phyloP scores from a whole-genome alignment of 768 basidiomycete species.

The Scleroderma bovista region DNA sequence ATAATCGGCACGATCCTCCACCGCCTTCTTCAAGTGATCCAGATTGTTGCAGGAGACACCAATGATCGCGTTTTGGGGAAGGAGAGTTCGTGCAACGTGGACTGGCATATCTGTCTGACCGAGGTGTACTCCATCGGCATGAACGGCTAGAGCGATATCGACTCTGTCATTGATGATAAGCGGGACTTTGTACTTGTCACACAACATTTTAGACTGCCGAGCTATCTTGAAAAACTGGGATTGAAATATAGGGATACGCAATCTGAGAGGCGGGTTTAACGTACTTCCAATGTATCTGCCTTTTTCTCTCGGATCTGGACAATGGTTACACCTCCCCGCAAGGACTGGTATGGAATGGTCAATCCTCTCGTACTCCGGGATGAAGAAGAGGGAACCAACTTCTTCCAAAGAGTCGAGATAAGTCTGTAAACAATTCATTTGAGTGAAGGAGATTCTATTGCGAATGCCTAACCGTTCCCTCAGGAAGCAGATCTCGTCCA shows the following conservation, averaged over 20 bases:
- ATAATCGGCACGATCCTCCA: constrained; percentile 70
- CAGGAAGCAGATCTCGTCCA: constrained; percentile 69
- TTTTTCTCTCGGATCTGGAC: constrained; percentile 90
- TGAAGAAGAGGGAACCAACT: constrained; percentile 32
- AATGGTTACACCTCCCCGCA: constrained; percentile 83
- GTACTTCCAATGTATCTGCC: constrained; percentile 72
- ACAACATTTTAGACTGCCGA: constrained; percentile 58
- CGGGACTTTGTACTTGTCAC: constrained; percentile 72
- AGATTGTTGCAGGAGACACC: constrained; percentile 75
- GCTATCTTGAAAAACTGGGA: constrained; percentile 76
- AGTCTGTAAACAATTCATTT: constrained; percentile 35
- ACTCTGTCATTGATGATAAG: constrained; percentile 85
- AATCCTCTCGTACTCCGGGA: background rate
- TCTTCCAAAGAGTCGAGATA: constrained; percentile 74
- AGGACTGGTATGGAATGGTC: constrained; percentile 42
- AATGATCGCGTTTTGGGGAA: constrained; percentile 67
- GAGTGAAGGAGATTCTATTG: background rate
- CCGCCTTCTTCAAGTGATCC: constrained; percentile 58
- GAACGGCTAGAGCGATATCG: constrained; percentile 77
- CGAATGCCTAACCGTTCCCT: constrained; percentile 58
- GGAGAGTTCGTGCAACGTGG: constrained; percentile 53
- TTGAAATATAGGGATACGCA: background rate
- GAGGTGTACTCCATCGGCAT: constrained; percentile 78
- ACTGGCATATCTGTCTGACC: constrained; percentile 87
- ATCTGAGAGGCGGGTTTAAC: constrained; percentile 16